Conservation (phyloP, 768 basidiomycete species). For the Mycena belliarum region DNA sequence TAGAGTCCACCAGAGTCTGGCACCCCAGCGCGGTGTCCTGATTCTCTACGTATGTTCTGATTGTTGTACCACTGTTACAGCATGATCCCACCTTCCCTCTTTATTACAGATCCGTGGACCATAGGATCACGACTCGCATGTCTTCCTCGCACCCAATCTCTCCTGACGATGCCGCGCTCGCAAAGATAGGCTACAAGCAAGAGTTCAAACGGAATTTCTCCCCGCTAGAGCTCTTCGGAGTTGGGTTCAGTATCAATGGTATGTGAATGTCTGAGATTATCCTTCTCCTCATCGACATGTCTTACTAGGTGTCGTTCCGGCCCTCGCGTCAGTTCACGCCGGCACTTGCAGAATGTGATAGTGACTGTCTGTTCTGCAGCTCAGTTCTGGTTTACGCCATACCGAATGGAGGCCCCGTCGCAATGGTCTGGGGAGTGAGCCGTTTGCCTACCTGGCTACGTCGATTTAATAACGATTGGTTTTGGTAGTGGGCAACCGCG, state of each 20-base stretch:
- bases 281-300: too few relatives aligned
- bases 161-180: slow-evolving; percentile 29
- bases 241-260: slow-evolving; percentile 53
- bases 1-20: too few relatives aligned
- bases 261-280: too few relatives aligned
- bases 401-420: slow-evolving; percentile 48
- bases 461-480: slow-evolving; percentile 14
- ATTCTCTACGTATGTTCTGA: too few relatives aligned
- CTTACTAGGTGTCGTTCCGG: slow-evolving; percentile 54
- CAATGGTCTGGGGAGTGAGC: slow-evolving; percentile 50
- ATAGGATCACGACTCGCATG: too few relatives aligned
- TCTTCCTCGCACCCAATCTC: too few relatives aligned
- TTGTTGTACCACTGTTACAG: too few relatives aligned
- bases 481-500: slow-evolving; percentile 46
- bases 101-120: too few relatives aligned
- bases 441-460: slow-evolving; percentile 29
- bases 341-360: neutral
- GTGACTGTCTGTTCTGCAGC: slow-evolving; percentile 28
- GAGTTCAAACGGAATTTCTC: slow-evolving; percentile 41
- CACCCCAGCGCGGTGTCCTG: too few relatives aligned
- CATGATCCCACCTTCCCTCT: too few relatives aligned
- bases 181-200: slow-evolving; percentile 41
- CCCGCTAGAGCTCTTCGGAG: slow-evolving; percentile 44
- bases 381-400: slow-evolving; percentile 33
- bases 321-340: slow-evolving; percentile 40